A percentile compares a stretch with the other conserved stretches of the same genome.
Evolutionary conservation across 768 basidiomycete species (phyloP).

Genomic region (Collybia mongolica): DNA sequence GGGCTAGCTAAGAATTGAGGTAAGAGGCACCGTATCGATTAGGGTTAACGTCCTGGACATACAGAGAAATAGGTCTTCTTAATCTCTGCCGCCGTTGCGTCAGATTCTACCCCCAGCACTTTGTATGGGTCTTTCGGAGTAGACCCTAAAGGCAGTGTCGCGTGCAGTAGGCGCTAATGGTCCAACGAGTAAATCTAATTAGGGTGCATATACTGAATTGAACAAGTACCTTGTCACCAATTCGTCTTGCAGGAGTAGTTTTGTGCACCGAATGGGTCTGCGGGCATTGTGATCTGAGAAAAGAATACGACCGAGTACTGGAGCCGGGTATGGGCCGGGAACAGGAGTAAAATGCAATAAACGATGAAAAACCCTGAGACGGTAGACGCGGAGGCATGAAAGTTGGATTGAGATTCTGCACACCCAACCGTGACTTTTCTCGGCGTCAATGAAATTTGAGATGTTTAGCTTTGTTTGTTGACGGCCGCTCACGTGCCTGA

Average conservation of each 20-base stretch:
- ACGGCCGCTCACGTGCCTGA: background rate
- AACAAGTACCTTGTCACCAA: constrained; percentile 39
- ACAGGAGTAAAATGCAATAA: constrained; percentile 59
- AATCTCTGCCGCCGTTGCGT: constrained; percentile 83
- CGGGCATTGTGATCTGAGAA: constrained; percentile 36
- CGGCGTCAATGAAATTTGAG: constrained; percentile 26
- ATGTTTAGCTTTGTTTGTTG: constrained; percentile 29
- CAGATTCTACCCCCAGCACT: constrained; percentile 84
- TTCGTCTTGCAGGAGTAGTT: constrained; percentile 19
- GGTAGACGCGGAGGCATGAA: constrained; percentile 54
- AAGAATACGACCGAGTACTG: constrained; percentile 35
- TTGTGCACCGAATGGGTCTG: constrained; percentile 19
- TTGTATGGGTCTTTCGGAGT: constrained; percentile 84
- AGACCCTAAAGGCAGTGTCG: constrained; percentile 53
- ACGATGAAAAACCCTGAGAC: constrained; percentile 49
- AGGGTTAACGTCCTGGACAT: constrained; percentile 27
- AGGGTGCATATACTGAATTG: constrained; percentile 3
- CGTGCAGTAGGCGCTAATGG: constrained; percentile 72
- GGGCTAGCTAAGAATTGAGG: constrained; percentile 69
- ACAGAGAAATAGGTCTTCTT: constrained; percentile 98
- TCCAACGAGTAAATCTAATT: constrained; percentile 17
- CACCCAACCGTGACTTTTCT: too few species aligned
- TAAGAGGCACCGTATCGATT: constrained; percentile 5
- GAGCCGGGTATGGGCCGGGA: constrained; percentile 32
- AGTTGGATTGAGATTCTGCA: background rate